Evolutionary conservation across 1,284 basidiomycete genomes (phyloP), one percentile per base, ranked within the genome.

Genomic region (Heterobasidion irregulare): DNA sequence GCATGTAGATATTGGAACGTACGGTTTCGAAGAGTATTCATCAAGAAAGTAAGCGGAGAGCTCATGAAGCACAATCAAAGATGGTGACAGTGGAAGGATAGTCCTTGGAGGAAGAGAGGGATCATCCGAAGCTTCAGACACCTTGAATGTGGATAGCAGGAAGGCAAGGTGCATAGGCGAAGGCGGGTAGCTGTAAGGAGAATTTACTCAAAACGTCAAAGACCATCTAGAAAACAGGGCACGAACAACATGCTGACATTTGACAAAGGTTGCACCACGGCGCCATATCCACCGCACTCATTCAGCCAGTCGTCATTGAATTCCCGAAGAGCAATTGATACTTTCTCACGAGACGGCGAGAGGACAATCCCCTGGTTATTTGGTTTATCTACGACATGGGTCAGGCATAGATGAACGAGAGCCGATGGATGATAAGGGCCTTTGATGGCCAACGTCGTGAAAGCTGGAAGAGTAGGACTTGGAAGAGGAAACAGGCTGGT

Each of bases 41-140:
- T 64, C 61, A 26, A 72, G 56, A 61, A 89, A 82, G 64, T 84
- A 87, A 1, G 71, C 63, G 2, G 87, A 89, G 0, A 76, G 72
- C 58, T 89, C 87, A 53, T 81, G 77, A 15, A 91, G 64, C 16
- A 91, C 72, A 13, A 91, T 63, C 4, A 89, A 65, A 44, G 73
- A 71, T 19, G 83, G 83, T 0, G 75, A 59, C 36, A 64, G 62
- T 36, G 73, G 68, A 32, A 85, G 68, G 2, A 74, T 72, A 19
- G 75, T 72, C 58, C 77, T 67, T 54, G 50, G 60, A 59, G 62
- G 58, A 58, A 70, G 54, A 54, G 76, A 50, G 44, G 56, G 62
- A 47, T 70, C 66, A 54, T 74, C 77, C 59, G 73, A 72, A 2
- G 64, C 57, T 47, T 68, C 70, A 18, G 70, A 55, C 8, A 71